phyloP scores from a whole-genome alignment of 345 rosid species.

The Viola odorata region DNA sequence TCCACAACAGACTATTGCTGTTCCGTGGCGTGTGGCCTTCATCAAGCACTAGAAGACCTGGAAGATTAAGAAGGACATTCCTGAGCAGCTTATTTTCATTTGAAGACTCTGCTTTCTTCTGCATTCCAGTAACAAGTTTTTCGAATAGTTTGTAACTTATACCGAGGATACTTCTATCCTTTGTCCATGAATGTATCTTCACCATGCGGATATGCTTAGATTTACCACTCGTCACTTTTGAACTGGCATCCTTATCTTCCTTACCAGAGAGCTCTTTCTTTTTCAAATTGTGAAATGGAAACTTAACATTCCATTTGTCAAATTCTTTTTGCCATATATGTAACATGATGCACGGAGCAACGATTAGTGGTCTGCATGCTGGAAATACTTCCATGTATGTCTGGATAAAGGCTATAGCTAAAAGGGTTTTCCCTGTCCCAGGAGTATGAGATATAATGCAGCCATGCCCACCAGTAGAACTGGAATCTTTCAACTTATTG shows the following conservation, averaged over 20 bases:
- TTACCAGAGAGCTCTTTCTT: constrained; percentile 36
- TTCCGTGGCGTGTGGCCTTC: constrained; percentile 85
- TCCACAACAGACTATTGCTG: constrained; percentile 45
- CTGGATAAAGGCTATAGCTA: constrained; percentile 58
- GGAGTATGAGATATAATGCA: constrained; percentile 87
- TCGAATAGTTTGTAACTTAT: constrained; percentile 57
- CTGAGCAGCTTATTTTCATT: constrained; percentile 18
- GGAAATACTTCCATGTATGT: constrained; percentile 42
- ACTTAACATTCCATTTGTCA: constrained; percentile 49
- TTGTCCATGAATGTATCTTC: constrained; percentile 64
- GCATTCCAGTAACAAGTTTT: constrained; percentile 41
- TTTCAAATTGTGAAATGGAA: constrained; percentile 59
- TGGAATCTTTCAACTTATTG: constrained; percentile 35
- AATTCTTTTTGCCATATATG: constrained; percentile 86
- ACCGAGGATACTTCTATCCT: constrained; percentile 44
- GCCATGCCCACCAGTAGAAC: constrained; percentile 35
- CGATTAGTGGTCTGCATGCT: constrained; percentile 52
- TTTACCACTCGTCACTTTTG: constrained; percentile 9
- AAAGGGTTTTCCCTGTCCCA: constrained; percentile 81
- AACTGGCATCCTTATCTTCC: constrained; percentile 29
- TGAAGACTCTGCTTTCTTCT: constrained; percentile 2
- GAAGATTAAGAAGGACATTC: constrained; percentile 38
- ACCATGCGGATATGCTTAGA: constrained; percentile 29
- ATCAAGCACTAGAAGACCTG: constrained; percentile 58
- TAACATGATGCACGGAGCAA: constrained; percentile 70